phyloP scores from a whole-genome alignment of 2,329 filamentous ascomycete species.

The Cercospora janseana region DNA sequence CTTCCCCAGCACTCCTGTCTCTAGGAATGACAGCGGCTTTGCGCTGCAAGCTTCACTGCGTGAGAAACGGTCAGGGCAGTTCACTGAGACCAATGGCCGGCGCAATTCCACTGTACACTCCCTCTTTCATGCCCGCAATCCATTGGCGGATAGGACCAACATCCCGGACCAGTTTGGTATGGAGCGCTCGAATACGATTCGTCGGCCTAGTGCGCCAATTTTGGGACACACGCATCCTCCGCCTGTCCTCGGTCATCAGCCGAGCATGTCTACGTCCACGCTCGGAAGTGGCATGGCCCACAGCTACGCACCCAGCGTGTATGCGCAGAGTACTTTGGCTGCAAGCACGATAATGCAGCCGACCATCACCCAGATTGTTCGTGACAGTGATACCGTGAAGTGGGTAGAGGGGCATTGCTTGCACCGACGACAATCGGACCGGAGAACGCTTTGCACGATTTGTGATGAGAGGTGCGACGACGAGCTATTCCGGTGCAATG shows the following conservation, averaged over 20 bases:
- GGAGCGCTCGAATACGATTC: conserved; percentile 65
- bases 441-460: conserved; percentile 63
- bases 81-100: conserved; percentile 61
- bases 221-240: conserved; percentile 13
- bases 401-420: conserved; percentile 87
- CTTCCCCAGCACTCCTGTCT: conserved; percentile 79
- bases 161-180: conserved; percentile 61
- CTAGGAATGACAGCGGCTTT: conserved; percentile 87
- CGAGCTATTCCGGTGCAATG: conserved; percentile 69
- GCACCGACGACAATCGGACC: conserved; percentile 61
- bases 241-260: conserved; percentile 59
- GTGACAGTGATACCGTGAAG: conserved; percentile 73
- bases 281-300: conserved; percentile 44
- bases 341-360: conserved; percentile 85
- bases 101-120: conserved; percentile 73
- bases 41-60: conserved; percentile 79
- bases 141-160: conserved; percentile 35
- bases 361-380: conserved; percentile 74
- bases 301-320: conserved; percentile 74
- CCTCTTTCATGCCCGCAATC: conserved; percentile 32
- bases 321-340: conserved; percentile 80
- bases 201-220: conserved; percentile 63
- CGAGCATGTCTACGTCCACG: conserved; percentile 67
- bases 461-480: conserved; percentile 75
- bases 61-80: conserved; percentile 92